Evolutionary conservation across 495 filamentous ascomycete genomes (phyloP).

Genomic region (Paragyromitra xinjiangensis): DNA sequence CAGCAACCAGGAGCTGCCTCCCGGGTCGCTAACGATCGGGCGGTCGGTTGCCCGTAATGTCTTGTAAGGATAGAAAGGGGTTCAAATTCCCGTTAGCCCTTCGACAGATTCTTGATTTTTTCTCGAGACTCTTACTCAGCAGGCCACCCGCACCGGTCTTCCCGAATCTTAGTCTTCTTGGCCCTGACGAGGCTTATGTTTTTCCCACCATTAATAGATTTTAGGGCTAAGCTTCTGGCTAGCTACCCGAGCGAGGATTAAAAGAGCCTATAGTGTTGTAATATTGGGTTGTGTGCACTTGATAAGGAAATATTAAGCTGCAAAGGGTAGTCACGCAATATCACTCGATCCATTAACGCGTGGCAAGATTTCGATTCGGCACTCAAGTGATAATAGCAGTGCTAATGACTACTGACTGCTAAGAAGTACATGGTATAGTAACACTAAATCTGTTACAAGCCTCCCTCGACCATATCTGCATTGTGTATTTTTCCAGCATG

Average conservation of each 20-base stretch:
- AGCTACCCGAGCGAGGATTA: too few species aligned
- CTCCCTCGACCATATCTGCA: neutral
- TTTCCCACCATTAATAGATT: too few species aligned
- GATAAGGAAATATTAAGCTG: too few species aligned
- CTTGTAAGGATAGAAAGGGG: neutral
- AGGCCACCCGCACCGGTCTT: too few species aligned
- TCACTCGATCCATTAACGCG: neutral
- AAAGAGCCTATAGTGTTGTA: too few species aligned
- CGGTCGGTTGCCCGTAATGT: neutral
- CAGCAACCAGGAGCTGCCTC: neutral
- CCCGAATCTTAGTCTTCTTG: too few species aligned
- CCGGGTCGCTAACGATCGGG: neutral
- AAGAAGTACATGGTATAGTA: neutral
- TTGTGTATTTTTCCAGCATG: neutral
- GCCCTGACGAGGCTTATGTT: too few species aligned
- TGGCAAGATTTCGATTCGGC: neutral
- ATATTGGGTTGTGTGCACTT: too few species aligned
- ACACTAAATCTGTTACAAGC: neutral
- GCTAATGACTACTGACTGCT: neutral
- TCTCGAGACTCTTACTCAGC: too few species aligned
- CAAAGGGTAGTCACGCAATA: neutral
- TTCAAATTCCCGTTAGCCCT: too few species aligned
- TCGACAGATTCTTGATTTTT: too few species aligned
- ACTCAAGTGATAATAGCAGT: neutral
- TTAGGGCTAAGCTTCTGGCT: too few species aligned